These are phyloP conservation scores for Picea engelmannii DNA, from an alignment of 83 land plant species.

Conservation along the genomic window DNA sequence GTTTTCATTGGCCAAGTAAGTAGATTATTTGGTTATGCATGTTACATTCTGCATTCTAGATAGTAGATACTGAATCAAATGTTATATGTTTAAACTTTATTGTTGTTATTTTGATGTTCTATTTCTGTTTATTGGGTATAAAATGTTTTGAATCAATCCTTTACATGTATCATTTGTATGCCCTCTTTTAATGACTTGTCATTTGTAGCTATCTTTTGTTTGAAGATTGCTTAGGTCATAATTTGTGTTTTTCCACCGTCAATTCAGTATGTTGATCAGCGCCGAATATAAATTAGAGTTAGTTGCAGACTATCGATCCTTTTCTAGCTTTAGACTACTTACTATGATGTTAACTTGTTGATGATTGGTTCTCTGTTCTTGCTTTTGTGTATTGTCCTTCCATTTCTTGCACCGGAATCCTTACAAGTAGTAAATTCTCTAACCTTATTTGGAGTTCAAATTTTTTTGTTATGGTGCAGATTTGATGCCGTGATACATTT, in stretches of 20 bases:
- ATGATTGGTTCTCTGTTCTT: not conserved
- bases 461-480: conserved; percentile 23
- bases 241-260: not conserved
- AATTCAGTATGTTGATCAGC: not conserved
- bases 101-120: conserved; percentile 1
- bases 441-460: not conserved
- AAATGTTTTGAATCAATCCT: not conserved
- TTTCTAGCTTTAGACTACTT: not conserved
- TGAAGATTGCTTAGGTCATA: conserved; percentile 2
- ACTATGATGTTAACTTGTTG: not conserved
- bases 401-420: not conserved
- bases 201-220: not conserved
- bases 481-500: conserved; percentile 78
- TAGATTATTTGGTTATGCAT: conserved; percentile 11
- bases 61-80: not conserved
- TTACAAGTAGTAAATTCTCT: not conserved
- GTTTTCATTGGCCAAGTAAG: conserved; percentile 57
- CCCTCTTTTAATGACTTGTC: not conserved
- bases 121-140: not conserved
- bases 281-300: not conserved
- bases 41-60: conserved; percentile 1
- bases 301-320: not conserved
- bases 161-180: not conserved
- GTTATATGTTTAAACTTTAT: not conserved
- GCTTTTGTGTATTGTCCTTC: not conserved